Conservation (phyloP, 2,329 filamentous ascomycete species). For the Penicillium sp. region DNA sequence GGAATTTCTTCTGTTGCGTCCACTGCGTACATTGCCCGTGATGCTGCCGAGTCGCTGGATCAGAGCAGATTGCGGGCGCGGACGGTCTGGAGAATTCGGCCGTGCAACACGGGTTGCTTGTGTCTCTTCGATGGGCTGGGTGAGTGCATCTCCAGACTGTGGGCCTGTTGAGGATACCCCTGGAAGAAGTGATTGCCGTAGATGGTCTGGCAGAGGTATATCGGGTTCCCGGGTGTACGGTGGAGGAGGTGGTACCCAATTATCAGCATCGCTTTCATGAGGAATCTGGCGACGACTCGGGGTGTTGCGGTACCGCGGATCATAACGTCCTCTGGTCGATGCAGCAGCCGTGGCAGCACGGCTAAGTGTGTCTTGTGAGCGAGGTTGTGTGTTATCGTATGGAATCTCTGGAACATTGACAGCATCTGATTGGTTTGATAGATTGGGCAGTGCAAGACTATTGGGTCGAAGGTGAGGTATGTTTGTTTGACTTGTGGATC, state of each 20-base stretch:
- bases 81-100: constrained; percentile 15
- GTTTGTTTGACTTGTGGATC: constrained; percentile 18
- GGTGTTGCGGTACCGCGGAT: constrained; percentile 40
- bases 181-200: constrained; percentile 33
- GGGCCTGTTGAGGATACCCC: constrained; percentile 16
- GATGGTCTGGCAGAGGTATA: constrained; percentile 35
- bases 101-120: constrained; percentile 26
- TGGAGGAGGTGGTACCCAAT: constrained; percentile 80
- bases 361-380: constrained; percentile 63
- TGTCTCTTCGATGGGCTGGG: constrained; percentile 17
- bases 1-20: constrained; percentile 17
- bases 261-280: constrained; percentile 80
- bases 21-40: constrained; percentile 18
- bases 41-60: constrained; percentile 28
- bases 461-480: constrained; percentile 19
- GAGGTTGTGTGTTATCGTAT: constrained; percentile 66
- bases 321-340: constrained; percentile 62
- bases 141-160: not conserved
- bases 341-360: constrained; percentile 70
- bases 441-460: constrained; percentile 25
- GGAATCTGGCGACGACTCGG: constrained; percentile 56
- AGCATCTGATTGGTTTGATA: constrained; percentile 18
- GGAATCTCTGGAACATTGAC: constrained; percentile 56
- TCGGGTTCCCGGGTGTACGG: constrained; percentile 53
- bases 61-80: constrained; percentile 23